Evolutionary conservation across 768 basidiomycete genomes (phyloP), one percentile per base, ranked within the genome.

Genomic region (Candolleomyces eurysporus): DNA sequence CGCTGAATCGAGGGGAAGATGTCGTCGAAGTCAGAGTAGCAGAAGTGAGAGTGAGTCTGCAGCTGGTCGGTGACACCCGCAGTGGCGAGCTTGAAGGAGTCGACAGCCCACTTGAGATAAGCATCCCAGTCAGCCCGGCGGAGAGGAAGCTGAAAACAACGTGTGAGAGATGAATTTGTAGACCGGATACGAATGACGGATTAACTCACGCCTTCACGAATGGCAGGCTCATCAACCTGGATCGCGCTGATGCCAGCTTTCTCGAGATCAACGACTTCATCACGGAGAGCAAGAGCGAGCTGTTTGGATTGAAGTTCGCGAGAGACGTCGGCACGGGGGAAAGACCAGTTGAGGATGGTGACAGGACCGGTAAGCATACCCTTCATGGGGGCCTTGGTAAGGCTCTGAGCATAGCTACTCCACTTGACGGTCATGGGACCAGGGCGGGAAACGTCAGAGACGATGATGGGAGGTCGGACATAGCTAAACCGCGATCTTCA

Each of bases 331-430:
- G 94, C 94, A 76, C 97, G 96, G 71, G 97, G 97, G 96, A 99
- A 99, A 39, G 97, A 98, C 97, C 97, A 99, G 85, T 98, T 98
- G 78, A 98, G 87, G 78, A 99, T 97, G 64, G 94, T 95, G 75
- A 98, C 96, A 19, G 95, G 96, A 65, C 96, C 96, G 60, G 96
- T 96, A 60, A 98, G 84, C 97, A 98, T 98, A 67, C 96, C 96
- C 89, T 99, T 99, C 94, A 99, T 95, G 68, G 96, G 97, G 75
- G 87, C 89, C 73, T 85, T 79, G 68, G 96, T 92, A 71, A 98
- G 72, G 72, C 91, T 94, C 82, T 98, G 97, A 58, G 97, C 97
- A 76, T 96, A 98, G 70, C 87, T 86, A 64, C 91, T 93, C 97
- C 97, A 99, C 74, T 86, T 87, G 72, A 98, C 96, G 70, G 97